Conservation (phyloP, 305 asterid species). For the Fraxinus albicans region DNA sequence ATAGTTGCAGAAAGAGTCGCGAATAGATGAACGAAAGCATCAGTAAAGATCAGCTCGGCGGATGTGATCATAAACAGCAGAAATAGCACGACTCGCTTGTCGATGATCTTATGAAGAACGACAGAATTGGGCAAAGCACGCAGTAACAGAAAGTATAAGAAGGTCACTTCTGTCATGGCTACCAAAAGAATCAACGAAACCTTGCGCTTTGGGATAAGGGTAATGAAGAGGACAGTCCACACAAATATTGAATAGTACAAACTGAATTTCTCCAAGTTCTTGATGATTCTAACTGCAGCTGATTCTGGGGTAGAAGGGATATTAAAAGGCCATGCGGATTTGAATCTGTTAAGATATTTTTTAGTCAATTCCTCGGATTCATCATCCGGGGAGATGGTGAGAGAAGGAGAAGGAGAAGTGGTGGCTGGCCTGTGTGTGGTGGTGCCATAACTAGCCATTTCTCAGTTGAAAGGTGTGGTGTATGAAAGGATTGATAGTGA, state of each 20-base stretch:
- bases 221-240: constrained; percentile 62
- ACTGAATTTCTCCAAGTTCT: constrained; percentile 38
- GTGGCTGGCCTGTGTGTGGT: constrained; percentile 45
- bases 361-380: constrained; percentile 18
- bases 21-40: constrained; percentile 53
- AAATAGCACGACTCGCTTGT: constrained; percentile 36
- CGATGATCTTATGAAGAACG: constrained; percentile 37
- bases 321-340: constrained; percentile 45
- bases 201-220: constrained; percentile 55
- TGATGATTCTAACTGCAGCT: constrained; percentile 49
- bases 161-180: constrained; percentile 47
- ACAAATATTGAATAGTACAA: constrained; percentile 47
- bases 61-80: constrained; percentile 30
- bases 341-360: constrained; percentile 27
- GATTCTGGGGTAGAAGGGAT: constrained; percentile 57
- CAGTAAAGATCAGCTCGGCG: constrained; percentile 41
- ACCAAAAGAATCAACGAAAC: constrained; percentile 56
- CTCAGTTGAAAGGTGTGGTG: not conserved
- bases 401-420: constrained; percentile 19
- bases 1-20: constrained; percentile 44
- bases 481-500: not conserved
- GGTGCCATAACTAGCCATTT: constrained; percentile 46
- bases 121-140: constrained; percentile 43
- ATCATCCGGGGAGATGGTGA: constrained; percentile 5
- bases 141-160: constrained; percentile 45